Evolutionary conservation across 768 basidiomycete species (phyloP).

Genomic region (Dioszegia hungarica): DNA sequence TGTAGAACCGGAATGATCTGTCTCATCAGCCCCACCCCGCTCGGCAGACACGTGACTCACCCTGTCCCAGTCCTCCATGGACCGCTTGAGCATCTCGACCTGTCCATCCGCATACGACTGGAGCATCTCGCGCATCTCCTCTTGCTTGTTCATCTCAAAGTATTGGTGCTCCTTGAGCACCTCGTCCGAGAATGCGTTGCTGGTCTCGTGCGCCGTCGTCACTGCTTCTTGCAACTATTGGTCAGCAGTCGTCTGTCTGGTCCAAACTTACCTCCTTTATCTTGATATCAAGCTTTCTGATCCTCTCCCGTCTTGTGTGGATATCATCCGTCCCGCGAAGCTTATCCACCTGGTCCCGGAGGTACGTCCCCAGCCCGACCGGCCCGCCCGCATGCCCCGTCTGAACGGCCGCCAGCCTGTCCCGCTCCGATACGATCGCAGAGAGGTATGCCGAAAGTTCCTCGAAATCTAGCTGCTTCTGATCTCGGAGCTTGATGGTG

Average conservation of each 20-base stretch:
- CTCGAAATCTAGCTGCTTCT: slow-evolving; percentile 98
- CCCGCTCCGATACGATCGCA: slow-evolving; percentile 86
- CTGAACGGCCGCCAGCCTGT: slow-evolving; percentile 82
- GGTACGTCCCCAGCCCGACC: slow-evolving; percentile 76
- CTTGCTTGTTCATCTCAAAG: slow-evolving; percentile 84
- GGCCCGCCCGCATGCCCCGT: slow-evolving; percentile 73
- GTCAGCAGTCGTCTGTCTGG: not conserved
- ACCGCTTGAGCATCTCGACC: slow-evolving; percentile 89
- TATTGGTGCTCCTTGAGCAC: slow-evolving; percentile 83
- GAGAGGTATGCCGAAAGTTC: slow-evolving; percentile 92
- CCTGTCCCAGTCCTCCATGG: slow-evolving; percentile 95
- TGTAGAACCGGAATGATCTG: slow-evolving; percentile 20
- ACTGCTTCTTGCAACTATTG: slow-evolving; percentile 90
- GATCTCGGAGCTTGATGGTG: slow-evolving; percentile 92
- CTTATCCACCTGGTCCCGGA: slow-evolving; percentile 87
- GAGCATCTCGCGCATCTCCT: slow-evolving; percentile 96
- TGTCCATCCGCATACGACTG: slow-evolving; percentile 85
- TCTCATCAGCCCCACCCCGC: not conserved
- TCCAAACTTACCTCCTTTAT: slow-evolving; percentile 77
- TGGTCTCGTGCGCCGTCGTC: slow-evolving; percentile 87
- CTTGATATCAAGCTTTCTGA: slow-evolving; percentile 83
- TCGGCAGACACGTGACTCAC: not conserved
- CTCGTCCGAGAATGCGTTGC: slow-evolving; percentile 93
- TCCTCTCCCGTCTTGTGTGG: slow-evolving; percentile 83
- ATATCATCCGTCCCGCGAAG: slow-evolving; percentile 91